Conservation (phyloP, 1,139 yeast species). For the Magnusiomyces paraingens region DNA sequence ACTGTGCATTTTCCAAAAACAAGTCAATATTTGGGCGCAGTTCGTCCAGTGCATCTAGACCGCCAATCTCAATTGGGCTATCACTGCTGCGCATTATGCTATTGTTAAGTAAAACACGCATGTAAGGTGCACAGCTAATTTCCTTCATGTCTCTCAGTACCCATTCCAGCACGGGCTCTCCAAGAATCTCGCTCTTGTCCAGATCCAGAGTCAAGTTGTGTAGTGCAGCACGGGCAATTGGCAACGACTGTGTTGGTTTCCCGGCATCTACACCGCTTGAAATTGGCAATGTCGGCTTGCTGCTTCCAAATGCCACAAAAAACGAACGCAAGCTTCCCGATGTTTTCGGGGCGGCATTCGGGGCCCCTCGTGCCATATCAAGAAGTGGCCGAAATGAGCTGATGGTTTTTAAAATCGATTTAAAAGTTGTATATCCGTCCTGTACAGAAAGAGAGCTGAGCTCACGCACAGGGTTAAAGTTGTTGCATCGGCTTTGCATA, state of each 20-base stretch:
- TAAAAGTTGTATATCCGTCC: constrained; percentile 3
- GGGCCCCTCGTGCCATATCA: constrained; percentile 22
- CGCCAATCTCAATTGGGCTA: constrained; percentile 5
- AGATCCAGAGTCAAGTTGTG: constrained; percentile 20
- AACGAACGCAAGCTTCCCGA: constrained; percentile 22
- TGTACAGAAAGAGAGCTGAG: not conserved
- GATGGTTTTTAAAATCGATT: constrained; percentile 10
- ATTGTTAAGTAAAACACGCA: constrained; percentile 4
- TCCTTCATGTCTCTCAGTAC: constrained; percentile 30
- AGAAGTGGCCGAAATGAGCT: constrained; percentile 10
- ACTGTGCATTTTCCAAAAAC: constrained; percentile 27
- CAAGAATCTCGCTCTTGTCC: constrained; percentile 20
- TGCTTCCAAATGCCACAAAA: constrained; percentile 19
- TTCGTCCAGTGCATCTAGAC: constrained; percentile 13
- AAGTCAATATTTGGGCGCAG: constrained; percentile 18
- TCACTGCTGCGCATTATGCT: not conserved
- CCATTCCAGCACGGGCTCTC: constrained; percentile 26
- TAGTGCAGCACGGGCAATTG: constrained; percentile 30
- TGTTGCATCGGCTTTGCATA: constrained; percentile 6
- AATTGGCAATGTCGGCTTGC: constrained; percentile 13
- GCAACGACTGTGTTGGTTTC: constrained; percentile 21
- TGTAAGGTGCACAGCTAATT: constrained; percentile 20
- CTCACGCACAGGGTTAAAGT: not conserved
- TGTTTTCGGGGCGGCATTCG: constrained; percentile 23
- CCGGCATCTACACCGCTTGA: constrained; percentile 20